A percentile compares a stretch with the other conserved stretches of the same genome.
phyloP scores from a whole-genome alignment of 768 basidiomycete species.

The Dendrothele bispora region DNA sequence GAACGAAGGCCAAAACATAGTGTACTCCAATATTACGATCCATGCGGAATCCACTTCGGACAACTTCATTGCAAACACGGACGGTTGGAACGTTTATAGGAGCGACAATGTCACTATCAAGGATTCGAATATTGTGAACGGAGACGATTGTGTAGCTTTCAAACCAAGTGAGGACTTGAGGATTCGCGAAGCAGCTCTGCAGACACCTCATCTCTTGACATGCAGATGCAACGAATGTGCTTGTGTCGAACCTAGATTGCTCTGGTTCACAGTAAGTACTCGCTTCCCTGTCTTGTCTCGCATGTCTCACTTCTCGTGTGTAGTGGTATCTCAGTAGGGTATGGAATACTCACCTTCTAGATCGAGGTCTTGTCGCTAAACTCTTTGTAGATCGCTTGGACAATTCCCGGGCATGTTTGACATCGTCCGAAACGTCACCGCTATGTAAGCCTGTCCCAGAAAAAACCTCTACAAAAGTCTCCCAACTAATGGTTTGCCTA shows the following conservation, averaged over 20 bases:
- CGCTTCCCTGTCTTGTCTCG: not conserved
- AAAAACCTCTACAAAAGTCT: not conserved
- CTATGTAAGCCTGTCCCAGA: constrained; percentile 33
- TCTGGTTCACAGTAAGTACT: constrained; percentile 55
- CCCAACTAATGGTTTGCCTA: not conserved
- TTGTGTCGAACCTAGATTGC: constrained; percentile 57
- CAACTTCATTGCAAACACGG: constrained; percentile 47
- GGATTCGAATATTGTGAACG: constrained; percentile 53
- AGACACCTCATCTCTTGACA: not conserved
- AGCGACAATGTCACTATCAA: constrained; percentile 48
- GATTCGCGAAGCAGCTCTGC: not conserved
- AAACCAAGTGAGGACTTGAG: constrained; percentile 41
- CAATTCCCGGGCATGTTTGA: constrained; percentile 54
- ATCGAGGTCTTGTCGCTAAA: not conserved
- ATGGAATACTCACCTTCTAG: constrained; percentile 2
- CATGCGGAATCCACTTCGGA: constrained; percentile 44
- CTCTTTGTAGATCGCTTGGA: constrained; percentile 49
- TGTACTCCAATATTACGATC: constrained; percentile 47
- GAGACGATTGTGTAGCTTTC: constrained; percentile 62
- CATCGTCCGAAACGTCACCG: constrained; percentile 60
- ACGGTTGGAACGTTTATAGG: constrained; percentile 67
- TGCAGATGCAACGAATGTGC: constrained; percentile 51
- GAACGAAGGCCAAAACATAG: constrained; percentile 46
- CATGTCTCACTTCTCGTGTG: not conserved
- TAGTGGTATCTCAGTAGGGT: constrained; percentile 58